A percentile compares a stretch with the other conserved stretches of the same genome.
Evolutionary conservation across 257 asterid species (phyloP).

Genomic region (Solanum verrucosum): DNA sequence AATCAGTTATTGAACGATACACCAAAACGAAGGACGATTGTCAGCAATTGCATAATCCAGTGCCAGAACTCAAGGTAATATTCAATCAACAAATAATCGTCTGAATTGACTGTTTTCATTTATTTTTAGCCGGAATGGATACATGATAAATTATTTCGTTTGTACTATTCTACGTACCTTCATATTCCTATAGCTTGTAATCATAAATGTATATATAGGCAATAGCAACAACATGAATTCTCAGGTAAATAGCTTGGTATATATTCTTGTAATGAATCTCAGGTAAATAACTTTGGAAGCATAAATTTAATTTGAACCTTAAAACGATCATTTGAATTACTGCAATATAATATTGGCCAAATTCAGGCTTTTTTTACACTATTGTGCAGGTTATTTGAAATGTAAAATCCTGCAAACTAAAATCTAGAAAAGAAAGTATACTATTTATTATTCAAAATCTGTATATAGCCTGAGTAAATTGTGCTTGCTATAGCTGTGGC

Average conservation of each 20-base stretch:
- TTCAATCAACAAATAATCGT: not conserved
- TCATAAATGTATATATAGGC: no score
- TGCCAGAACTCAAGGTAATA: conserved; percentile 26
- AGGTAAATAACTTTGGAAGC: no score
- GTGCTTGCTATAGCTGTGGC: conserved; percentile 58
- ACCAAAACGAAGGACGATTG: conserved; percentile 23
- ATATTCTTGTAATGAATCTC: no score
- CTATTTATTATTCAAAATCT: not conserved
- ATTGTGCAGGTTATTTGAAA: not conserved
- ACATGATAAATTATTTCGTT: no score
- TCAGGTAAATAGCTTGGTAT: no score
- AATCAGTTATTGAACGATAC: conserved; percentile 23
- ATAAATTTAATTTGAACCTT: no score
- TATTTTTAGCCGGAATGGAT: no score
- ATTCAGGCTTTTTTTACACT: not conserved
- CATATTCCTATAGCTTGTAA: no score
- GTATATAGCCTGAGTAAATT: not conserved
- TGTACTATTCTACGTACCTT: no score
- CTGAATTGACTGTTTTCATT: not conserved
- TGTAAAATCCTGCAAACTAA: not conserved
- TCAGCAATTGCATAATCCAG: conserved; percentile 17
- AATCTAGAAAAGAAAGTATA: not conserved
- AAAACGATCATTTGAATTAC: not conserved
- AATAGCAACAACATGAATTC: no score
- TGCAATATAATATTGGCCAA: not conserved